Conservation (phyloP, 495 filamentous ascomycete species). For the Daldinia childiae region DNA sequence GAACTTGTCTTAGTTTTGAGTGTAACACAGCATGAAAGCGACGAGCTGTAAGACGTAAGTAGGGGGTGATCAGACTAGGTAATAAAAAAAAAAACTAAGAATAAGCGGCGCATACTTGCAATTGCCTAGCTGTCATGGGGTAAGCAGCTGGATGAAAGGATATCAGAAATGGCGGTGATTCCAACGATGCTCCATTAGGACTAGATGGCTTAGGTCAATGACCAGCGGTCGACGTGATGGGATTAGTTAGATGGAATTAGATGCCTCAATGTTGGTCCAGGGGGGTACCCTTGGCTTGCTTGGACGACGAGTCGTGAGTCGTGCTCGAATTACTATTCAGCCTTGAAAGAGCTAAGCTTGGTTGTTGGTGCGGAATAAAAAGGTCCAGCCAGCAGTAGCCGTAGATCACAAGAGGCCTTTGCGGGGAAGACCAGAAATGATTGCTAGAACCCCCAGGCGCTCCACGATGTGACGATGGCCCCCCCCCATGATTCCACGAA, state of each 20-base stretch:
- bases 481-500: conserved; percentile 37
- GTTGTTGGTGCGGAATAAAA: conserved; percentile 11
- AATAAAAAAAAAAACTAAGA: conserved; percentile 16
- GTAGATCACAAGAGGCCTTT: conserved; percentile 32
- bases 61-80: conserved; percentile 22
- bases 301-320: background rate
- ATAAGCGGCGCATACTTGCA: conserved; percentile 15
- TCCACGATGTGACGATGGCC: conserved; percentile 38
- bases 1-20: conserved; percentile 37
- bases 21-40: conserved; percentile 36
- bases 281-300: background rate
- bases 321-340: conserved; percentile 13
- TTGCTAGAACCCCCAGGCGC: conserved; percentile 15
- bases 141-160: conserved; percentile 20
- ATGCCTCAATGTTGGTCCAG: background rate
- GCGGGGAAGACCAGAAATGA: conserved; percentile 32
- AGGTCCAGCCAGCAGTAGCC: conserved; percentile 22
- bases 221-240: conserved; percentile 16
- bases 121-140: conserved; percentile 19
- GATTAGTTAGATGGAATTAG: conserved; percentile 19
- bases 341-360: conserved; percentile 15
- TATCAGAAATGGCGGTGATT: conserved; percentile 34
- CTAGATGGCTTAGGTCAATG: conserved; percentile 6
- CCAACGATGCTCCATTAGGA: conserved; percentile 21
- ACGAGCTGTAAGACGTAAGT: conserved; percentile 5